Conservation (phyloP, 2,329 filamentous ascomycete genomes). For the Teratosphaeria gauchensis region DNA sequence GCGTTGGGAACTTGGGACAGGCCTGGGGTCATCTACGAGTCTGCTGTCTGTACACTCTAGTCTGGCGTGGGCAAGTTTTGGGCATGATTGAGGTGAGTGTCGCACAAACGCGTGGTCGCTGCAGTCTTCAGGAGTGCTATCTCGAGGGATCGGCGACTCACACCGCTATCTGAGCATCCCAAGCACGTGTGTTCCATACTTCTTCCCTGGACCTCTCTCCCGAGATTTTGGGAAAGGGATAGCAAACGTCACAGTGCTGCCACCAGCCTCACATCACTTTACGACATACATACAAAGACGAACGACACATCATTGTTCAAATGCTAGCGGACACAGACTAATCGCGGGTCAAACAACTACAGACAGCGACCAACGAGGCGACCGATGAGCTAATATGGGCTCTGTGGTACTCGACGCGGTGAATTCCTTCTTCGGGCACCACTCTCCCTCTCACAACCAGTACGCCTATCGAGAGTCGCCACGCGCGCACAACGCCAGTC, state of each 20-base stretch:
- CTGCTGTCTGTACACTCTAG: slow-evolving; percentile 20
- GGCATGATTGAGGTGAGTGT: slow-evolving; percentile 7
- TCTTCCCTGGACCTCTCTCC: not conserved
- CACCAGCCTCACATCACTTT: not conserved
- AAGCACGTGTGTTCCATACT: not conserved
- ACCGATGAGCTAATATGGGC: slow-evolving; percentile 45
- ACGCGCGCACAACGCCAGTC: slow-evolving; percentile 12
- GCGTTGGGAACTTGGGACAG: not conserved
- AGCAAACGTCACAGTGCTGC: not conserved
- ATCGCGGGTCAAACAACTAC: slow-evolving; percentile 2
- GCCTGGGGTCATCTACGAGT: slow-evolving; percentile 1
- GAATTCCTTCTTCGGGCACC: slow-evolving; percentile 47
- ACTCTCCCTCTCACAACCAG: slow-evolving; percentile 15
- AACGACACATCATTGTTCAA: not conserved
- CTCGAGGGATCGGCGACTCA: not conserved
- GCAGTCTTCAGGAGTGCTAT: not conserved
- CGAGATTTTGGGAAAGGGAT: not conserved
- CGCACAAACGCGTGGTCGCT: not conserved
- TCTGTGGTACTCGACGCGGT: slow-evolving; percentile 60
- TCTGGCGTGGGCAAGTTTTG: not conserved
- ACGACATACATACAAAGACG: not conserved
- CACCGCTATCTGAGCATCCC: not conserved
- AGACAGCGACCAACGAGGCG: slow-evolving; percentile 8
- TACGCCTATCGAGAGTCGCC: slow-evolving; percentile 19
- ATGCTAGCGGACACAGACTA: slow-evolving; percentile 3